Conservation (phyloP, 129 eudicot genomes). For the Flaveria sonorensis region DNA sequence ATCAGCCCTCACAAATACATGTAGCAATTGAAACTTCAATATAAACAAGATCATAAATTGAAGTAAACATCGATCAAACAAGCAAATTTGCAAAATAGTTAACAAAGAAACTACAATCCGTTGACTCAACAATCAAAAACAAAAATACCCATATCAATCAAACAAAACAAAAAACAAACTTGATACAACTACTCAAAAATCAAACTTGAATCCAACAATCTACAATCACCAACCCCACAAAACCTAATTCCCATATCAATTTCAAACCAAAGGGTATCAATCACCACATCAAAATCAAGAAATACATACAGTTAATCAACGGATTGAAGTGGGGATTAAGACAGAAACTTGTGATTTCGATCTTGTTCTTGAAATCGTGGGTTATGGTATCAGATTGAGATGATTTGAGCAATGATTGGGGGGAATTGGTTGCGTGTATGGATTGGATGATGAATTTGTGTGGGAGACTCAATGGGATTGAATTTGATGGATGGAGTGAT, state of each 20-base stretch:
- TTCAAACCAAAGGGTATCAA: neutral
- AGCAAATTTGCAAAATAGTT: neutral
- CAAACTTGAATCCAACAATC: neutral
- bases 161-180: neutral
- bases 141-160: neutral
- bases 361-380: neutral
- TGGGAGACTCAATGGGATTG: slow-evolving; percentile 16
- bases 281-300: neutral
- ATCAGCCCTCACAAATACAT: neutral
- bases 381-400: neutral
- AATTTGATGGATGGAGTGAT: no score
- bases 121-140: neutral
- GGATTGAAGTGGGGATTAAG: neutral
- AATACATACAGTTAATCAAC: slow-evolving; percentile 26
- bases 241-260: slow-evolving; percentile 2
- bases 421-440: slow-evolving; percentile 17
- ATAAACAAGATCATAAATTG: neutral
- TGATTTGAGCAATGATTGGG: neutral
- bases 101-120: neutral
- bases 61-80: neutral
- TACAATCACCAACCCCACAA: neutral
- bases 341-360: slow-evolving; percentile 4
- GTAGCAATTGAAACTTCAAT: neutral
- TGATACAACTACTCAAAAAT: neutral
- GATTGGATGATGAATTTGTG: slow-evolving; percentile 12